These are phyloP conservation scores for Calvatia gigantea DNA, from an alignment of 768 basidiomycete species.

Conservation along the genomic window DNA sequence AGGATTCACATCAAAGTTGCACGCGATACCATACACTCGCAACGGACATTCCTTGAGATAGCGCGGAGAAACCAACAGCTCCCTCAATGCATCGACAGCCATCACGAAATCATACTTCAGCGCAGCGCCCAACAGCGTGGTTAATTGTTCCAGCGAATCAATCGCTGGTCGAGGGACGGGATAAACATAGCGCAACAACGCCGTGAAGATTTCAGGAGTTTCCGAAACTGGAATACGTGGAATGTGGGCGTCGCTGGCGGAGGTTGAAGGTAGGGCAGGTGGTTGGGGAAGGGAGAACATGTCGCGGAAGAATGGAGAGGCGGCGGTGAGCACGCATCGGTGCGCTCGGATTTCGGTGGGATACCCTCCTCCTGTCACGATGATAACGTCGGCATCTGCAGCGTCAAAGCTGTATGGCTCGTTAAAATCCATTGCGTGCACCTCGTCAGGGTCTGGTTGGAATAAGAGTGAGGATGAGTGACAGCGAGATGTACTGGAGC, in stretches of 20 bases:
- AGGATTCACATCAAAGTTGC: slow-evolving; percentile 41
- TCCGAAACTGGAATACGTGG: slow-evolving; percentile 60
- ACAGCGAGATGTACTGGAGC: background rate
- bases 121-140: slow-evolving; percentile 46
- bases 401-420: slow-evolving; percentile 16
- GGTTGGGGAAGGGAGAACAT: slow-evolving; percentile 68
- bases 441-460: background rate
- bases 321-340: slow-evolving; percentile 55
- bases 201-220: slow-evolving; percentile 36
- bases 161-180: slow-evolving; percentile 54
- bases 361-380: slow-evolving; percentile 36
- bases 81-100: slow-evolving; percentile 44
- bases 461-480: background rate
- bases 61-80: slow-evolving; percentile 44
- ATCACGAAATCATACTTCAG: slow-evolving; percentile 60
- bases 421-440: background rate
- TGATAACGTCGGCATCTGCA: slow-evolving; percentile 49
- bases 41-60: slow-evolving; percentile 50
- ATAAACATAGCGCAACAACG: slow-evolving; percentile 59
- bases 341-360: slow-evolving; percentile 57
- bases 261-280: slow-evolving; percentile 31
- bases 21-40: slow-evolving; percentile 73
- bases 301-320: slow-evolving; percentile 66
- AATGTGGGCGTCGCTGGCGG: slow-evolving; percentile 23
- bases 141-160: slow-evolving; percentile 49